These are phyloP conservation scores for Cenchrus purpureus DNA, from an alignment of 176 grass and related monocot genomes.

Conservation along the genomic window DNA sequence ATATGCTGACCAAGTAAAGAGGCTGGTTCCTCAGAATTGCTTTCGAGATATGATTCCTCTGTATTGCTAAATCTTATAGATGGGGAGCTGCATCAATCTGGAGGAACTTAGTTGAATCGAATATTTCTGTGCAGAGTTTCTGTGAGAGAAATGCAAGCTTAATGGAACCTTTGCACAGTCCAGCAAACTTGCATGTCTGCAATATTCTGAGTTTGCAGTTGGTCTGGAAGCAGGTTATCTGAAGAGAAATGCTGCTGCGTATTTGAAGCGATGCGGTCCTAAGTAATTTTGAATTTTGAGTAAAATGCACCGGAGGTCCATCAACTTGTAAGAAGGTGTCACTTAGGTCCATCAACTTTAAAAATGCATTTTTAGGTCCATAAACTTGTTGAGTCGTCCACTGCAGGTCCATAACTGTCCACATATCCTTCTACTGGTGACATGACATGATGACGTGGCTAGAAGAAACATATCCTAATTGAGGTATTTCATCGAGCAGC, in stretches of 20 bases:
- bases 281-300: not conserved
- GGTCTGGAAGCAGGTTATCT: slow-evolving; percentile 32
- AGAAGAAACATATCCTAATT: too few relatives aligned
- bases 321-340: too few relatives aligned
- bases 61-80: slow-evolving; percentile 50
- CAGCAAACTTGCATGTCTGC: slow-evolving; percentile 38
- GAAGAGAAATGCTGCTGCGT: not conserved
- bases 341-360: too few relatives aligned
- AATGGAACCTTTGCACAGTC: slow-evolving; percentile 7
- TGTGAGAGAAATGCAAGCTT: slow-evolving; percentile 35
- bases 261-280: not conserved
- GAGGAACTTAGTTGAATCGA: slow-evolving; percentile 29
- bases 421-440: too few relatives aligned
- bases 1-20: slow-evolving; percentile 33
- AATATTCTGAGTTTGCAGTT: slow-evolving; percentile 24
- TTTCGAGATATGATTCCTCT: not conserved
- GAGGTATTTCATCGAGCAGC: too few relatives aligned
- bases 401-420: too few relatives aligned
- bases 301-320: too few relatives aligned
- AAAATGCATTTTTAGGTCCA: too few relatives aligned
- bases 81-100: slow-evolving; percentile 44
- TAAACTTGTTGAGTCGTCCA: too few relatives aligned
- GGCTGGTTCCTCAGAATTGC: slow-evolving; percentile 41
- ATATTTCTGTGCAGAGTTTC: slow-evolving; percentile 49
- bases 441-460: too few relatives aligned